A percentile compares a stretch with the other conserved stretches of the same genome.
These are phyloP conservation scores for Pilobolus umbonatus DNA, from an alignment of 192 early-diverging fungal genomes.

Conservation along the genomic window DNA sequence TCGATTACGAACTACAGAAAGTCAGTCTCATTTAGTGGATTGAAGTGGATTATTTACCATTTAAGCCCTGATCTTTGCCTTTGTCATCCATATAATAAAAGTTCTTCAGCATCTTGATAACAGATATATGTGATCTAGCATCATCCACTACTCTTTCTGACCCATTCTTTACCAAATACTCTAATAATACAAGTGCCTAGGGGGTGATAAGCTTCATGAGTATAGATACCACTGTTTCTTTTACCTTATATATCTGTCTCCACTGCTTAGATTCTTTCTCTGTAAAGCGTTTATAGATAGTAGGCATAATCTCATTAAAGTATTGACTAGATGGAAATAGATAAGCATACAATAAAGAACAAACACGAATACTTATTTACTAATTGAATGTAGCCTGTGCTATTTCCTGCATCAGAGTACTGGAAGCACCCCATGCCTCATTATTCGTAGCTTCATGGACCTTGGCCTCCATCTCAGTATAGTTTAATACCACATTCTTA, in stretches of 20 bases:
- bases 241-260: conserved; percentile 91
- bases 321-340: conserved; percentile 54
- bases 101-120: conserved; percentile 81
- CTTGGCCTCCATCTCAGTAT: conserved; percentile 89
- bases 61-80: conserved; percentile 96
- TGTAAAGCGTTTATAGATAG: conserved; percentile 80
- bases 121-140: conserved; percentile 79
- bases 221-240: neutral
- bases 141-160: conserved; percentile 90
- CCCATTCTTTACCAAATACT: conserved; percentile 94
- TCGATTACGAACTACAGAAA: conserved; percentile 66
- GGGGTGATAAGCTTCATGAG: conserved; percentile 3
- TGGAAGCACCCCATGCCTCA: conserved; percentile 90
- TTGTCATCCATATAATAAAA: conserved; percentile 91
- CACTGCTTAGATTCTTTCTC: conserved; percentile 83
- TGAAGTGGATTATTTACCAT: conserved; percentile 55
- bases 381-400: conserved; percentile 78
- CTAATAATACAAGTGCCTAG: conserved; percentile 83
- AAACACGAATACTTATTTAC: conserved; percentile 40
- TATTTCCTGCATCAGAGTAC: conserved; percentile 90
- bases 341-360: neutral
- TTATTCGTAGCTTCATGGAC: conserved; percentile 89
- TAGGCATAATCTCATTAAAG: conserved; percentile 95
- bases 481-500: conserved; percentile 87
- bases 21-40: neutral